Evolutionary conservation across 345 rosid genomes (phyloP).

Genomic region (Melastoma malabathricum): DNA sequence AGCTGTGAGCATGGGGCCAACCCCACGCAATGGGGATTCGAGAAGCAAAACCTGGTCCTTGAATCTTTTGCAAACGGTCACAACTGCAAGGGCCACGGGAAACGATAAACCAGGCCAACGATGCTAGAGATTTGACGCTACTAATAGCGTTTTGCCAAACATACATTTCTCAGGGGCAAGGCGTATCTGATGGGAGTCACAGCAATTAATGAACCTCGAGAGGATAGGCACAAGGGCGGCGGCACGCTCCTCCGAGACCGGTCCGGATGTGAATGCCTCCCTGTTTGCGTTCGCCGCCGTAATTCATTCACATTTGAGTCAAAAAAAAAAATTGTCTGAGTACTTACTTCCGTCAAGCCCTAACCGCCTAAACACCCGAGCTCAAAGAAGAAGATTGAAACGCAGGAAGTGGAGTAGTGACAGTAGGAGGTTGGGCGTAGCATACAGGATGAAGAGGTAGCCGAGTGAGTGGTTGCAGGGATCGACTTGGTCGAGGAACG

Average conservation of each 20-base stretch:
- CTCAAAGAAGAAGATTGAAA: not conserved
- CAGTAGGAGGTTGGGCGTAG: not conserved
- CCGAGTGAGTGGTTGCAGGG: conserved; percentile 60
- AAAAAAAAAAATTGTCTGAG: no score
- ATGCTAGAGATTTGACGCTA: no score
- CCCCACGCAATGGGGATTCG: conserved; percentile 57
- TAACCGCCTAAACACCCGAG: not conserved
- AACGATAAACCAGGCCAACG: conserved; percentile 6
- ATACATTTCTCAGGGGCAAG: conserved; percentile 70
- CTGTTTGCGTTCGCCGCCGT: conserved; percentile 15
- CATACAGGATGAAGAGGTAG: conserved; percentile 56
- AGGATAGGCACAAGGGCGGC: conserved; percentile 21
- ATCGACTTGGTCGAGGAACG: conserved; percentile 59
- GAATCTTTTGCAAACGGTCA: conserved; percentile 59
- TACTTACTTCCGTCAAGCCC: not conserved
- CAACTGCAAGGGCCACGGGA: conserved; percentile 32
- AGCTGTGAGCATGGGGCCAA: conserved; percentile 59
- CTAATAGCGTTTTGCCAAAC: no score
- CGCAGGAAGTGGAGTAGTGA: no score
- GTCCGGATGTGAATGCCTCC: conserved; percentile 33
- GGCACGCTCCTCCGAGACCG: conserved; percentile 41
- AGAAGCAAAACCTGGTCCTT: conserved; percentile 63
- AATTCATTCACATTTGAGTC: no score
- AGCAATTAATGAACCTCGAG: conserved; percentile 52
- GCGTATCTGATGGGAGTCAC: conserved; percentile 58